Conservation (phyloP, 2,329 filamentous ascomycete genomes). For the Colletotrichum lindemuthianum region DNA sequence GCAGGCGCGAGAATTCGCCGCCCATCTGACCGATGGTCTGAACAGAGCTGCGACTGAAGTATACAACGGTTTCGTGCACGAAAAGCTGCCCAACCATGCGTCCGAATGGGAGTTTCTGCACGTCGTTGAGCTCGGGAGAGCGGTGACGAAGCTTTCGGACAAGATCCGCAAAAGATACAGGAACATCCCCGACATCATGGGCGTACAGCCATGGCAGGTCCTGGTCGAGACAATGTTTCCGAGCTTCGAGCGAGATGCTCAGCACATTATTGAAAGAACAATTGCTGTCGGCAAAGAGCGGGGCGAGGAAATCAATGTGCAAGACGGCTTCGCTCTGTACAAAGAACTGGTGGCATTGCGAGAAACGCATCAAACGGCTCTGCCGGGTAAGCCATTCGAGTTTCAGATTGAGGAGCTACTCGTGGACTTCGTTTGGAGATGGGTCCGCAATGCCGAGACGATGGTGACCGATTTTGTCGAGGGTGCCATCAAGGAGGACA, state of each 20-base stretch:
- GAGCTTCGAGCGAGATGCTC: conserved; percentile 88
- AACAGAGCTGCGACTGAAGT: conserved; percentile 79
- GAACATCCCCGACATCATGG: conserved; percentile 88
- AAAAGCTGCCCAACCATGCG: conserved; percentile 81
- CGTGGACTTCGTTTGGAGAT: conserved; percentile 94
- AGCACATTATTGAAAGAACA: conserved; percentile 85
- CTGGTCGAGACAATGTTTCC: conserved; percentile 87
- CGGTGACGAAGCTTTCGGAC: conserved; percentile 84
- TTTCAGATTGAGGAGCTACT: conserved; percentile 89
- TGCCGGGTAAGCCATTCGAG: conserved; percentile 79
- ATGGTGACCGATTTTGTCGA: conserved; percentile 88
- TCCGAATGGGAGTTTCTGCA: conserved; percentile 92
- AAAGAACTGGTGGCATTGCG: conserved; percentile 87
- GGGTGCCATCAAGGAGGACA: conserved; percentile 88
- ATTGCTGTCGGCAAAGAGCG: conserved; percentile 76
- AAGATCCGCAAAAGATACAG: conserved; percentile 93
- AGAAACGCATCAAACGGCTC: conserved; percentile 77
- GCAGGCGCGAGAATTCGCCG: conserved; percentile 76
- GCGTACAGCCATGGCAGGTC: conserved; percentile 71
- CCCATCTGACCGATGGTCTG: conserved; percentile 77
- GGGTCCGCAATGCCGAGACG: conserved; percentile 83
- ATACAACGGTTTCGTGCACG: conserved; percentile 82
- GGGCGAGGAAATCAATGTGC: conserved; percentile 80
- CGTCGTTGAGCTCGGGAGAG: conserved; percentile 87
- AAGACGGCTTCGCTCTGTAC: conserved; percentile 96